Evolutionary conservation across 176 grass and related monocot species (phyloP).

Genomic region (Rhipidocladum racemiflorum): DNA sequence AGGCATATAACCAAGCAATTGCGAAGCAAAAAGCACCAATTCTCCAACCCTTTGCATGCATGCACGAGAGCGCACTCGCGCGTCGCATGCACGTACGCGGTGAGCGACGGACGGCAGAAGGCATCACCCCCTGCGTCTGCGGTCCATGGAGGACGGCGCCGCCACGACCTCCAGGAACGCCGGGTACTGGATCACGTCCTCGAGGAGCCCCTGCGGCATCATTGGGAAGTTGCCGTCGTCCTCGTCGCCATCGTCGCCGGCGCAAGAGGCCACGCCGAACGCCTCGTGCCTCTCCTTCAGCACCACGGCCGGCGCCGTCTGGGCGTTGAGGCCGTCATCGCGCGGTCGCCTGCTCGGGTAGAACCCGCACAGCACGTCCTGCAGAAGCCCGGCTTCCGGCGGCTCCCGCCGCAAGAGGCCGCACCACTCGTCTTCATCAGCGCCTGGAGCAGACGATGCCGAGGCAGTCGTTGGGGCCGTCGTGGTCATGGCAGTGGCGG

Average conservation of each 20-base stretch:
- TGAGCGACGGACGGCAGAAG: too few species aligned
- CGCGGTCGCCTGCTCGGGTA: slow-evolving; percentile 32
- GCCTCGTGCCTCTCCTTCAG: slow-evolving; percentile 5
- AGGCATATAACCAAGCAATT: background rate
- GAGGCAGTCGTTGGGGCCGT: background rate
- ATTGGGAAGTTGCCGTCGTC: slow-evolving; percentile 22
- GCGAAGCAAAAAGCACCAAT: slow-evolving; percentile 9
- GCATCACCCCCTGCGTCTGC: slow-evolving; percentile 10
- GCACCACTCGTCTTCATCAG: slow-evolving; percentile 37
- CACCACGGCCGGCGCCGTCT: background rate
- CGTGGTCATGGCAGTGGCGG: background rate
- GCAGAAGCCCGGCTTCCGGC: slow-evolving; percentile 60
- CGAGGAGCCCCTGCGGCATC: slow-evolving; percentile 55
- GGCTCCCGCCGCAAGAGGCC: slow-evolving; percentile 56
- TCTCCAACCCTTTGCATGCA: background rate
- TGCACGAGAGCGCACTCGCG: background rate
- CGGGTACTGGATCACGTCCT: slow-evolving; percentile 76
- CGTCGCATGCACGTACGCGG: background rate
- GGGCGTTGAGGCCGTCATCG: background rate
- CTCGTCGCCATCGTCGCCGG: background rate
- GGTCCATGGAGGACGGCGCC: slow-evolving; percentile 6
- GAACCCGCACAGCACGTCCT: slow-evolving; percentile 82
- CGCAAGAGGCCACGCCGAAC: background rate
- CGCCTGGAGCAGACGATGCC: background rate
- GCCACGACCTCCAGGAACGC: slow-evolving; percentile 49